Base-by-base conservation (phyloP, 2,329 filamentous ascomycete genomes). In the Ophiostoma quercus region DNA sequence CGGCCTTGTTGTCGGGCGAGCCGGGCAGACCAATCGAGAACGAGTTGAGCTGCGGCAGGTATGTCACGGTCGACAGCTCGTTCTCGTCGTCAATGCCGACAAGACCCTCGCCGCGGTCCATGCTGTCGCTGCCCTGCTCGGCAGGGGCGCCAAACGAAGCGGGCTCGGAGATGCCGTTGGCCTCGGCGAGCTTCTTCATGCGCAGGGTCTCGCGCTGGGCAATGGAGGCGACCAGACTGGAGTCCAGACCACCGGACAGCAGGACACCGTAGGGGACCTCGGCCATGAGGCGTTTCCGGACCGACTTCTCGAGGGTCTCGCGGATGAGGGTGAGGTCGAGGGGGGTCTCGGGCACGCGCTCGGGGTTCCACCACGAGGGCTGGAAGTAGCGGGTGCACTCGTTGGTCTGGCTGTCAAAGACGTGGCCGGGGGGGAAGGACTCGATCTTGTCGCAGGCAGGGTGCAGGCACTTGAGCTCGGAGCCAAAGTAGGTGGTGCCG, bases 181-280 rank as follows among this genome's bases (percentile, higher is more conserved):
- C 81, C 67, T 87, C 78, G 74, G 87, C 86, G 75, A 86, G 83
- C 79, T 90, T 83, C 81, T 89, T 91, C 77, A 94, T 84, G 72
- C 92, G 87, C 73, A 92, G 79, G 51, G 92, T 97, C 82, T 98
- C 95, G 71, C 95, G 88, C 82, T 98, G 94, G 25, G 95, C 94
- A 78, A 99, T 98, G 1, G 95, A 89, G 51, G 95, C 95, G 43
- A 97, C 92, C 80, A 99, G 82, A 79, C 92, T 97, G 66, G 95
- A 99, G 81, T 99, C 95, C 68, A 99, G 85, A 75, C 95, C 95
- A 77, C 95, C 95, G 68, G 95, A 99, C 67, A 99, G 85, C 71
- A 99, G 83, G 29, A 99, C 95, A 80, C 95, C 95, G 79, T 97
- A 99, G 19, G 95, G 95, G 47, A 99, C 95, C 81, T 99, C 95